Base-by-base conservation (phyloP, 2,329 filamentous ascomycete genomes). In the Periconia digitata region DNA sequence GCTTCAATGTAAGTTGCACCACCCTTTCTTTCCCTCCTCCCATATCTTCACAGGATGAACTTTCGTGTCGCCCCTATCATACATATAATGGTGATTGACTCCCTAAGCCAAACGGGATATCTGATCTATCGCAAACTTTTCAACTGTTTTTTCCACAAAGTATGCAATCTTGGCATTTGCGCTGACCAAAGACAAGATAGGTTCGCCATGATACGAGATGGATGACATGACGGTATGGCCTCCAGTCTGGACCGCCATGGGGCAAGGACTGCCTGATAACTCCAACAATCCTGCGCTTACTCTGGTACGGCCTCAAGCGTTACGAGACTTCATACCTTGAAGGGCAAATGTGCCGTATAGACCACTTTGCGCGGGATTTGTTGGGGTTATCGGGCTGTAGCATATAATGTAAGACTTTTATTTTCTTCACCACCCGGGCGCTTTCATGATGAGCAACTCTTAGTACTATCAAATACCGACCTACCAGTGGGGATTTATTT, bases 401-500 rank as follows among this genome's bases (percentile, higher is more conserved):
- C n/a, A 44, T 27, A 35, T 10, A 21, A 44, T 18, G 46, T 43
- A 32, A 17, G n/a, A 20, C n/a, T 29, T 23, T 39, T 5, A n/a
- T 10, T 23, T 27, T 24, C 13, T 24, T 10, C 27, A 40, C 47
- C 16, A 29, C 23, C 40, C 29, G 36, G 39, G 35, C 42, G 24
- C 34, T 37, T 62, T 41, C 54, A 67, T 63, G 66, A 70, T 70
- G 67, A 70, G 56, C 63, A 69, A 66, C 56, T 48, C 50, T 61
- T 57, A 60, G 58, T 70, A 70, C 66, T 69, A 70, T 70, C 66
- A 70, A 70, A 70, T 70, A 56, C 66, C 66, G 67, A 70, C 66
- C 55, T 58, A 55, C 53, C 50, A 52, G 53, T 69, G 67, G 64
- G 66, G 66, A 70, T 55, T 50, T 66, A 64, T 60, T 56, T 63